These are phyloP conservation scores for Crithidia bombi DNA, from an alignment of 208 protist species.

Conservation along the genomic window DNA sequence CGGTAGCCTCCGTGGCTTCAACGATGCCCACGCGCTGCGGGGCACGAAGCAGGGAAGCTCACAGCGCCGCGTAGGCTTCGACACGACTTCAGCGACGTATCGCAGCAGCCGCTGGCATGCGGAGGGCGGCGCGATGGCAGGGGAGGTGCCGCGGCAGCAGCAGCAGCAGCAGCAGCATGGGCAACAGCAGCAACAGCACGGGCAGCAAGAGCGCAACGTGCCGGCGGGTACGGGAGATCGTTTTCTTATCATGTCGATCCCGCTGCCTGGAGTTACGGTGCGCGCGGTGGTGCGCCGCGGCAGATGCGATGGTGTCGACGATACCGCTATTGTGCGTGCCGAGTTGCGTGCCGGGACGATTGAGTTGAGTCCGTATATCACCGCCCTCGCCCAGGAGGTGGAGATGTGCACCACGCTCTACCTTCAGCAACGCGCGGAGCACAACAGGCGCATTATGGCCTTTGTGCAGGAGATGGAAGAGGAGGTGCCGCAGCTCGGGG, in stretches of 20 bases:
- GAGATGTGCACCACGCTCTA: constrained; percentile 50
- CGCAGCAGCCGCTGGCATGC: constrained; percentile 8
- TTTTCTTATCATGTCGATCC: constrained; percentile 59
- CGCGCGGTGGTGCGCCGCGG: constrained; percentile 32
- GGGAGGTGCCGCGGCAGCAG: not conserved
- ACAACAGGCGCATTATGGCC: constrained; percentile 32
- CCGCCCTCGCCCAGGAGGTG: constrained; percentile 71
- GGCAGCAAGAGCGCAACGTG: too few relatives aligned
- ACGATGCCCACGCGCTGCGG: constrained; percentile 1
- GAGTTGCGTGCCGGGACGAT: constrained; percentile 76
- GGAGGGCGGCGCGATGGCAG: constrained; percentile 8
- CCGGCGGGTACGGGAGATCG: constrained; percentile 38
- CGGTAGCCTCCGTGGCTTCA: constrained; percentile 4
- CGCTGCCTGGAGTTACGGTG: constrained; percentile 55
- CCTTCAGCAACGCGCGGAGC: constrained; percentile 26
- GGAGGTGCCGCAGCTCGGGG: constrained; percentile 24
- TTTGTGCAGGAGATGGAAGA: constrained; percentile 54
- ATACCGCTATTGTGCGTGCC: constrained; percentile 48
- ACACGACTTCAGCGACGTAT: not conserved
- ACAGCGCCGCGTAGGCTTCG: constrained; percentile 31
- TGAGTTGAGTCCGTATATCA: constrained; percentile 72
- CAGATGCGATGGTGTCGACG: constrained; percentile 22
- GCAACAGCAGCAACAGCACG: too few relatives aligned
- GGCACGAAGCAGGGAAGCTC: constrained; percentile 1
- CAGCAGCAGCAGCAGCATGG: too few relatives aligned